Evolutionary conservation across 164 flowering plant species (phyloP).

Genomic region (Berberis thunbergii): DNA sequence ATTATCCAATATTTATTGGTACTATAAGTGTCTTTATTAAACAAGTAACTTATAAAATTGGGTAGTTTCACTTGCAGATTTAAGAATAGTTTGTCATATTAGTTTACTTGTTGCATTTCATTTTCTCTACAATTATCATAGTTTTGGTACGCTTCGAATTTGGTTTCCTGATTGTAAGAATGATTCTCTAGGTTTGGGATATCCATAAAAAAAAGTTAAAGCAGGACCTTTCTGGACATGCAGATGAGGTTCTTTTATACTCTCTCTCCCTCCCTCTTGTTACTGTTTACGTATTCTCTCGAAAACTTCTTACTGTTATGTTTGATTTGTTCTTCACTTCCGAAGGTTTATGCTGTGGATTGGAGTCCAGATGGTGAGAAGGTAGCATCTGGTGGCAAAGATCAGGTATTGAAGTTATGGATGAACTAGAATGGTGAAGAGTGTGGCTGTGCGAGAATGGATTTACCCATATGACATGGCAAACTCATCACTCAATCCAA

Average conservation of each 20-base stretch:
- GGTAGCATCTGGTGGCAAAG: conserved; percentile 95
- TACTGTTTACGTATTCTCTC: not conserved
- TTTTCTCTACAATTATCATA: too few relatives aligned
- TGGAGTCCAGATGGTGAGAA: conserved; percentile 99
- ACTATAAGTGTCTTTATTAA: too few relatives aligned
- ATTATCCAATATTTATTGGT: too few relatives aligned
- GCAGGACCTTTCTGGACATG: conserved; percentile 98
- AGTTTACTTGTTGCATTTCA: too few relatives aligned
- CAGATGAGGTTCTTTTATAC: conserved; percentile 65
- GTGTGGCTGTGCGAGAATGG: not conserved
- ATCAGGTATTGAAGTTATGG: conserved; percentile 81
- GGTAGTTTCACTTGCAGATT: too few relatives aligned
- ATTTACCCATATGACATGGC: not conserved
- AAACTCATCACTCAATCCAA: too few relatives aligned
- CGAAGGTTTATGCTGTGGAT: conserved; percentile 89
- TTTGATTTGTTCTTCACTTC: not conserved
- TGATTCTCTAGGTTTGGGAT: conserved; percentile 48
- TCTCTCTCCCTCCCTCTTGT: not conserved
- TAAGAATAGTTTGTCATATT: too few relatives aligned
- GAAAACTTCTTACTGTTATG: not conserved
- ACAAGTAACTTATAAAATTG: too few relatives aligned
- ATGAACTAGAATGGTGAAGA: conserved; percentile 39
- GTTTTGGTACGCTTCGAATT: too few relatives aligned
- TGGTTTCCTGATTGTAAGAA: not conserved
- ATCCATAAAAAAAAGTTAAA: conserved; percentile 66